Percentiles rank a stretch among this genome's conserved stretches.
These are phyloP conservation scores for Termitomyces sp. DNA, from an alignment of 1,284 basidiomycete species.

Conservation along the genomic window DNA sequence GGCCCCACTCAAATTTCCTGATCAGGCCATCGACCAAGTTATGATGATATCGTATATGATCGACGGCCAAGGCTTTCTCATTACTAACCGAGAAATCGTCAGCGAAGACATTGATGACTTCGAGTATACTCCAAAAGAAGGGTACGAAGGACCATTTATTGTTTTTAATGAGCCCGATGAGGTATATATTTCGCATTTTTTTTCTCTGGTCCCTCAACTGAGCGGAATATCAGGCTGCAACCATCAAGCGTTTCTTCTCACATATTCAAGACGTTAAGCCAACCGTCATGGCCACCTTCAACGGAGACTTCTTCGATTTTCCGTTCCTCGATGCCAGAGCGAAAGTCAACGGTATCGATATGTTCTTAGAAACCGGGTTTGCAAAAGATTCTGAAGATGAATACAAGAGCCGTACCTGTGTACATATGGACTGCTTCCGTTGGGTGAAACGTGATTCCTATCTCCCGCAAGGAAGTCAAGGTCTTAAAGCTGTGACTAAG, in stretches of 20 bases:
- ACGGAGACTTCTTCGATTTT: conserved; percentile 99
- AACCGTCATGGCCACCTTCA: conserved; percentile 97
- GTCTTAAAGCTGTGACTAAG: conserved; percentile 96
- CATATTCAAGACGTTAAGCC: conserved; percentile 92
- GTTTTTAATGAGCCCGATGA: conserved; percentile 96
- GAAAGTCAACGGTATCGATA: conserved; percentile 88
- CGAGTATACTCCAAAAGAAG: conserved; percentile 97
- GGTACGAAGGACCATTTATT: conserved; percentile 95
- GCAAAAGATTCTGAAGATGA: conserved; percentile 90
- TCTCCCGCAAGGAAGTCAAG: conserved; percentile 96
- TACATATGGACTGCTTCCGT: conserved; percentile 99
- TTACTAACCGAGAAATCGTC: conserved; percentile 97
- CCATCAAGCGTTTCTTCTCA: conserved; percentile 86
- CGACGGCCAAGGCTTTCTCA: conserved; percentile 94
- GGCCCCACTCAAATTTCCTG: conserved; percentile 97
- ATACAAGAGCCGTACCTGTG: conserved; percentile 91
- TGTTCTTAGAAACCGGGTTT: conserved; percentile 95
- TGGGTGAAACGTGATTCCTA: conserved; percentile 99
- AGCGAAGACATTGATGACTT: conserved; percentile 98
- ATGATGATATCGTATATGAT: conserved; percentile 99
- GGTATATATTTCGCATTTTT: conserved; percentile 37
- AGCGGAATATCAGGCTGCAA: conserved; percentile 48
- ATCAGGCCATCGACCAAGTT: conserved; percentile 92
- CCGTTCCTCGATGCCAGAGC: conserved; percentile 93
- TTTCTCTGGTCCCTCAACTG: conserved; percentile 2